Conservation (phyloP, 768 basidiomycete genomes). For the Candolleomyces aberdarensis region DNA sequence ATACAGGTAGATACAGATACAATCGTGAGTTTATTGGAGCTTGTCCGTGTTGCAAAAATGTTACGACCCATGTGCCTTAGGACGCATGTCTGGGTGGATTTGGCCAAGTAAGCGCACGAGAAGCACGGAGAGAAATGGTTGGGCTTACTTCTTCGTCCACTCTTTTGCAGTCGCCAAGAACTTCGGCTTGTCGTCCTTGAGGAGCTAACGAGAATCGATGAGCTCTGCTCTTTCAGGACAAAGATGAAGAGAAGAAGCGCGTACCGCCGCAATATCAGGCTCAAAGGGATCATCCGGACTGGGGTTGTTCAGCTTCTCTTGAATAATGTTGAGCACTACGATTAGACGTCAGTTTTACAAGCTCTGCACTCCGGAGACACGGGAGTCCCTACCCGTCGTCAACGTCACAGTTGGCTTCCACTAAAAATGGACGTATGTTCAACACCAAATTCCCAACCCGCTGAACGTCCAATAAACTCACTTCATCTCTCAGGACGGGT, state of each 20-base stretch:
- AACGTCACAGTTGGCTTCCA: slow-evolving; percentile 85
- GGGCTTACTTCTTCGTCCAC: slow-evolving; percentile 74
- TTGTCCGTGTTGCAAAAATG: background rate
- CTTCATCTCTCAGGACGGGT: slow-evolving; percentile 81
- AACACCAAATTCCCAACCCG: slow-evolving; percentile 9
- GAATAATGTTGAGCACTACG: slow-evolving; percentile 69
- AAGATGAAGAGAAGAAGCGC: slow-evolving; percentile 23
- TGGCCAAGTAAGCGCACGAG: too few species aligned
- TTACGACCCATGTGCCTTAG: background rate
- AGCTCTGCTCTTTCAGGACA: background rate
- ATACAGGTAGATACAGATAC: background rate
- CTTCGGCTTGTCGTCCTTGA: slow-evolving; percentile 75
- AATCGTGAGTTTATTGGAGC: background rate
- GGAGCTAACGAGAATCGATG: slow-evolving; percentile 38
- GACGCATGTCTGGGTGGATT: slow-evolving; percentile 13
- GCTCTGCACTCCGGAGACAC: background rate
- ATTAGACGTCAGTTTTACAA: background rate
- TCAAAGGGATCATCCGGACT: slow-evolving; percentile 88
- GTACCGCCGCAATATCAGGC: slow-evolving; percentile 78
- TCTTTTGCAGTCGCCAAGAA: slow-evolving; percentile 80
- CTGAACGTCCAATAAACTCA: slow-evolving; percentile 28
- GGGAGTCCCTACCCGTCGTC: slow-evolving; percentile 50
- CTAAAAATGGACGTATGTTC: slow-evolving; percentile 32
- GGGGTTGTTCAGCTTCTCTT: slow-evolving; percentile 86
- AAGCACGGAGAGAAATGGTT: background rate